phyloP scores from a whole-genome alignment of 768 basidiomycete genomes.

The Omphalotus guepiniiformis region DNA sequence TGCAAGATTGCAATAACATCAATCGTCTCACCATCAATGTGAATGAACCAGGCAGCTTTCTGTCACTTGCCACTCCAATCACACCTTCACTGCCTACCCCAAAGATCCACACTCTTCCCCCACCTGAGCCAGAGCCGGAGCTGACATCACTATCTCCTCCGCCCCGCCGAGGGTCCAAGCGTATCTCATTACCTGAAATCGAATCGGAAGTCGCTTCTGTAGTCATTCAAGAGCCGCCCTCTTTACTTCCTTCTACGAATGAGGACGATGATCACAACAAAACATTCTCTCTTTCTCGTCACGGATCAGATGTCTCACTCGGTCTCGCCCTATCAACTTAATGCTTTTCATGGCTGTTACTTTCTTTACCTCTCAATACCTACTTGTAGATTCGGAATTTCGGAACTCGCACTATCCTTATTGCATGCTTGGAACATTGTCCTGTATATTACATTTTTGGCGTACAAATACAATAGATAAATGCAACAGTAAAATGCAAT shows the following conservation, averaged over 20 bases:
- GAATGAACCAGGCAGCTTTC: constrained; percentile 56
- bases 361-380: constrained; percentile 14
- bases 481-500: no score
- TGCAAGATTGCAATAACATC: constrained; percentile 21
- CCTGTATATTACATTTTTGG: no score
- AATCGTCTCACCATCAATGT: no score
- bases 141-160: constrained; percentile 19
- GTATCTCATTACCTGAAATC: constrained; percentile 4
- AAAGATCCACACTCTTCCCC: constrained; percentile 16
- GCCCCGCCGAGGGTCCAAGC: constrained; percentile 22
- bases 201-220: neutral
- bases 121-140: constrained; percentile 7
- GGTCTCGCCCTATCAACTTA: no score
- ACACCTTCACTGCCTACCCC: constrained; percentile 29
- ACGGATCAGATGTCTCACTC: constrained; percentile 51
- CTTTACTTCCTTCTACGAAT: neutral
- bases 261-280: constrained; percentile 1
- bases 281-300: constrained; percentile 40
- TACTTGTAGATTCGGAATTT: no score
- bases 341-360: constrained; percentile 15
- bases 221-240: neutral
- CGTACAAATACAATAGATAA: no score
- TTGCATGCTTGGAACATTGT: no score
- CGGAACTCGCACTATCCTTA: no score
- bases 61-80: constrained; percentile 48